Conservation (phyloP, 495 filamentous ascomycete genomes). For the Lepidopterella palustris region DNA sequence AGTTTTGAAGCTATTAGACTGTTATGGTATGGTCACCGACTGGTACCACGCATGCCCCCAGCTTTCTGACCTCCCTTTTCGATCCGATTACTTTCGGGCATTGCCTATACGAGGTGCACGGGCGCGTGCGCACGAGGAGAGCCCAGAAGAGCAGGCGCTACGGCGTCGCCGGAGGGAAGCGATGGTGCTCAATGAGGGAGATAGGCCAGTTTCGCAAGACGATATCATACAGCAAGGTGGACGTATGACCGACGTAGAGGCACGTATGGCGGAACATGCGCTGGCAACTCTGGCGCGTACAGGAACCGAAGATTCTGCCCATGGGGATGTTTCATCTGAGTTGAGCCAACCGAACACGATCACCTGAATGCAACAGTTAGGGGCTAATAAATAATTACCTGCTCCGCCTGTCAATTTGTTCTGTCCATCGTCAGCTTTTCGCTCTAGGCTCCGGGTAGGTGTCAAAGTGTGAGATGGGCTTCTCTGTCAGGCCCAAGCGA, state of each 20-base stretch:
- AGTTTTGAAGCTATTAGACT: constrained; percentile 10
- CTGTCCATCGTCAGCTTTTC: background rate
- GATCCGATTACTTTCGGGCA: background rate
- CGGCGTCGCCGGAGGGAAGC: constrained; percentile 54
- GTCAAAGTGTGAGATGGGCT: too few relatives aligned
- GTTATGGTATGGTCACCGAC: constrained; percentile 6
- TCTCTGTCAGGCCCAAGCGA: too few relatives aligned
- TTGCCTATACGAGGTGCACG: background rate
- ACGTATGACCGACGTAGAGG: constrained; percentile 13
- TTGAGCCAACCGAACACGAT: background rate
- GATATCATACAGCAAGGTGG: constrained; percentile 42
- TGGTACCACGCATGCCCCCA: background rate
- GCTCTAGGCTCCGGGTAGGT: too few relatives aligned
- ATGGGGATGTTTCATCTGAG: background rate
- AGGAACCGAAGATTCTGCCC: background rate
- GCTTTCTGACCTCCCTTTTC: background rate
- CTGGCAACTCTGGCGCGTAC: background rate
- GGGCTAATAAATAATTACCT: background rate
- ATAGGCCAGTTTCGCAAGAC: constrained; percentile 46
- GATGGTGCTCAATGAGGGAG: constrained; percentile 59
- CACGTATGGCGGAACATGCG: background rate
- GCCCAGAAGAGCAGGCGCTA: constrained; percentile 35
- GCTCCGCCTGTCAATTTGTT: background rate
- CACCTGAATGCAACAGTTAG: background rate
- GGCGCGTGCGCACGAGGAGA: constrained; percentile 5